These are phyloP conservation scores for Xerocomus spinulosus DNA, from an alignment of 768 basidiomycete species.

Conservation along the genomic window DNA sequence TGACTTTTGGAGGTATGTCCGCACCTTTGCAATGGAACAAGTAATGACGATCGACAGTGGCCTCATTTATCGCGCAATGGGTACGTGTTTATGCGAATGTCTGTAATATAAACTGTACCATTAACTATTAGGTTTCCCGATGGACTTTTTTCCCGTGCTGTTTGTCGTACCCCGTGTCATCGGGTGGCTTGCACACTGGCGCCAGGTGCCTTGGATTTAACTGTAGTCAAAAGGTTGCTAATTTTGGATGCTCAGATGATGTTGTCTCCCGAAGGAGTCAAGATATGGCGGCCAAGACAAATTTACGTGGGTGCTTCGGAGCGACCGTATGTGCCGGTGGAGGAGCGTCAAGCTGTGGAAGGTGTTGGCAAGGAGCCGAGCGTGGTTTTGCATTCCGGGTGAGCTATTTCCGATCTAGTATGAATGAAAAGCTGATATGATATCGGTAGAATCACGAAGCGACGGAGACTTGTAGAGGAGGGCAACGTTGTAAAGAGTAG, in stretches of 20 bases:
- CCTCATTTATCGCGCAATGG: conserved; percentile 89
- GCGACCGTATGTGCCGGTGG: conserved; percentile 69
- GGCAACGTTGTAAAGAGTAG: conserved; percentile 25
- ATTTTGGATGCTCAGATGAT: conserved; percentile 64
- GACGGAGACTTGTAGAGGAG: conserved; percentile 28
- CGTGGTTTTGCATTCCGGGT: conserved; percentile 70
- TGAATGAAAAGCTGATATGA: background rate
- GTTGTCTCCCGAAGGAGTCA: conserved; percentile 83
- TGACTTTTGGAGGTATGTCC: conserved; percentile 66
- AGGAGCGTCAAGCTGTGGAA: conserved; percentile 50
- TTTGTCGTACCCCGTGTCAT: conserved; percentile 91
- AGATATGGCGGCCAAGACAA: conserved; percentile 90
- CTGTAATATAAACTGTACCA: background rate
- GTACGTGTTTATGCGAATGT: conserved; percentile 36
- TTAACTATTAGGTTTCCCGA: conserved; percentile 65
- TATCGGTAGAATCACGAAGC: conserved; percentile 27
- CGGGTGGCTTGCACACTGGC: conserved; percentile 92
- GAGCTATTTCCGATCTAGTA: conserved; percentile 28
- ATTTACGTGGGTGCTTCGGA: conserved; percentile 74
- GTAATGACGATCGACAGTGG: conserved; percentile 44
- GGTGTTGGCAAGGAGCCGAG: conserved; percentile 59
- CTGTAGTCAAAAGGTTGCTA: conserved; percentile 1
- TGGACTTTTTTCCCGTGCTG: conserved; percentile 91
- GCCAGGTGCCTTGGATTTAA: conserved; percentile 48
- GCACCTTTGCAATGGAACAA: background rate